Base-by-base conservation (phyloP, 2,329 filamentous ascomycete species). In the Penicillium aurantiogriseum region DNA sequence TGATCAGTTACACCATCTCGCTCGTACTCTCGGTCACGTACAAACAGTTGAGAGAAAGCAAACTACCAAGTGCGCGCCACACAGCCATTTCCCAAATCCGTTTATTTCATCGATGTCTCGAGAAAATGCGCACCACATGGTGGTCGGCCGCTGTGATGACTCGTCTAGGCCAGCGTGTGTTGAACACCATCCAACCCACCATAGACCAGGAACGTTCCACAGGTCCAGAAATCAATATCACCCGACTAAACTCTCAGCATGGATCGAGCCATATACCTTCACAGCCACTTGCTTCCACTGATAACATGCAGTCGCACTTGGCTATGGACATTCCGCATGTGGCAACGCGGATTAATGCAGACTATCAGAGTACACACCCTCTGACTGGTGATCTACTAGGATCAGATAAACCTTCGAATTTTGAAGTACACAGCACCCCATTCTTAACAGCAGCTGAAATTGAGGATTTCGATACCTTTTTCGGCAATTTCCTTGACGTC, bases 131-230 rank as follows among this genome's bases (percentile, higher is more conserved):
- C 9, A 38, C 47, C 13, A 60, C 42, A 29, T 65, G 63, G 63
- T 63, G 61, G 63, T 54, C 51, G 23, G 59, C 63, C 5, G 43
- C 51, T 36, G 48, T 62, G 9, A 63, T 63, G 61, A 47, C 55
- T 19, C 54, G 59, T 17, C 48, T 64, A 27, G 56, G 54, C 21
- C 36, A 52, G 23, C 56, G 56, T 19, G 55, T 57, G 43, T 45
- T 63, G 42, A 54, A 49, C 31, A 57, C 39, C 23, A 56, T 63
- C 40, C 50, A 60, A 17, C 52, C 50, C 43, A 45, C 42, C 45
- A 48, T 35, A 21, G 50, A 44, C 29, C 9, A 42, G 10, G 42
- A 53, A 57, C 9, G 49, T 53, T 53, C 21, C 49, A 57, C 49
- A 57, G 23, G 31, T 7, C 21, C 33, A 31, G 48, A 36, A 19